phyloP scores from a whole-genome alignment of 1,284 basidiomycete species.

The Bjerkandera adusta region DNA sequence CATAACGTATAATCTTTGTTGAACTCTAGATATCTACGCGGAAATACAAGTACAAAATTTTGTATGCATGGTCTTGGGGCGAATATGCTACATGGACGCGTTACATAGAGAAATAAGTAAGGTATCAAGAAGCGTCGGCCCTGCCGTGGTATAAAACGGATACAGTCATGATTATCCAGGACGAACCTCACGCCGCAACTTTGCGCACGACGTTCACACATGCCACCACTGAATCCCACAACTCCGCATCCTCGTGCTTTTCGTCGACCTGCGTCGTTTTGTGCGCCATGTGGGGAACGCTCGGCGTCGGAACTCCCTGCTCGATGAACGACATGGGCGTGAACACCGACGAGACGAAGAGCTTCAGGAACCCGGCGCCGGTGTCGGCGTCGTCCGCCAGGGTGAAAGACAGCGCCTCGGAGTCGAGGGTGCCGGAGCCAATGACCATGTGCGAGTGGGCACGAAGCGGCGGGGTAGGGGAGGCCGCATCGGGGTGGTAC shows the following conservation, averaged over 20 bases:
- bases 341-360: constrained; percentile 44
- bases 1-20: no score
- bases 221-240: constrained; percentile 31
- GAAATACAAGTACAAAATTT: neutral
- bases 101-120: neutral
- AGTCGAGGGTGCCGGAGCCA: constrained; percentile 28
- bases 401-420: constrained; percentile 33
- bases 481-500: constrained; percentile 34
- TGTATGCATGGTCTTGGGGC: neutral
- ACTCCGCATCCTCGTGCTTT: constrained; percentile 16
- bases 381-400: constrained; percentile 27
- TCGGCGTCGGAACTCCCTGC: constrained; percentile 26
- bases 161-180: neutral
- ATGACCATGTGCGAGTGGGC: constrained; percentile 35
- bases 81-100: constrained; percentile 2
- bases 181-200: neutral
- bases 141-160: neutral
- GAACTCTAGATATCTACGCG: no score
- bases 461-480: constrained; percentile 33
- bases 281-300: neutral
- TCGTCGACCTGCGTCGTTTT: constrained; percentile 3
- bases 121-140: neutral
- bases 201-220: constrained; percentile 27
- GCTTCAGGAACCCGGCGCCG: constrained; percentile 42
- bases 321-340: constrained; percentile 42